These are phyloP conservation scores for Hypoxylon crocopeplum DNA, from an alignment of 495 filamentous ascomycete genomes.

Conservation along the genomic window DNA sequence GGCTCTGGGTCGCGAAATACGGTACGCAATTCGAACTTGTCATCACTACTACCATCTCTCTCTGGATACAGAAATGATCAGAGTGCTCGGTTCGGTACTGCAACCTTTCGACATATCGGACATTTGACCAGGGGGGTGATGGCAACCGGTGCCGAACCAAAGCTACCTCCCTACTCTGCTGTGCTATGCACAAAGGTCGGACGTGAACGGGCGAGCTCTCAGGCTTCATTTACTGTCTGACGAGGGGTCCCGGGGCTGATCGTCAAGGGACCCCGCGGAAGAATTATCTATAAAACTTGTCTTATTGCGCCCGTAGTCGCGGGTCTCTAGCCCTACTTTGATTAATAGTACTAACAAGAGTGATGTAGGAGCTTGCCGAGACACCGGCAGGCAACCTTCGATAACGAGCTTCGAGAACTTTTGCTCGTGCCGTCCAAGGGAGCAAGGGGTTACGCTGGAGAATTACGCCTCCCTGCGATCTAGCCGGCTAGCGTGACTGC, in stretches of 20 bases:
- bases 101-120: too few species aligned
- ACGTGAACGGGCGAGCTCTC: too few species aligned
- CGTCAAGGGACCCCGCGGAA: background rate
- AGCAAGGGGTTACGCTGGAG: too few species aligned
- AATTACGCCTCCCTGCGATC: too few species aligned
- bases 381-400: too few species aligned
- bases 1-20: constrained; percentile 14
- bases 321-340: constrained; percentile 2
- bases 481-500: too few species aligned
- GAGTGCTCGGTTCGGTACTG: constrained; percentile 26
- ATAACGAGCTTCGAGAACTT: too few species aligned
- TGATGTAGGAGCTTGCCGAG: too few species aligned
- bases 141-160: constrained; percentile 10
- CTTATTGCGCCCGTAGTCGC: background rate
- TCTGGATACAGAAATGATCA: constrained; percentile 18
- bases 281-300: constrained; percentile 1
- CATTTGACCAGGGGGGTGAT: background rate
- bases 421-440: too few species aligned
- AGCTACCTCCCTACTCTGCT: constrained; percentile 1
- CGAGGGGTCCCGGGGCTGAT: background rate
- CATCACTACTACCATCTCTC: background rate
- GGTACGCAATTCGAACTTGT: too few species aligned
- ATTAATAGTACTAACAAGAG: too few species aligned
- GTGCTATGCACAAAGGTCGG: too few species aligned
- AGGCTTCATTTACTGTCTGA: background rate